Percentiles rank a stretch among this genome's conserved stretches.
phyloP scores from a whole-genome alignment of 169 alveolate species.

The Toxoplasma gondii region DNA sequence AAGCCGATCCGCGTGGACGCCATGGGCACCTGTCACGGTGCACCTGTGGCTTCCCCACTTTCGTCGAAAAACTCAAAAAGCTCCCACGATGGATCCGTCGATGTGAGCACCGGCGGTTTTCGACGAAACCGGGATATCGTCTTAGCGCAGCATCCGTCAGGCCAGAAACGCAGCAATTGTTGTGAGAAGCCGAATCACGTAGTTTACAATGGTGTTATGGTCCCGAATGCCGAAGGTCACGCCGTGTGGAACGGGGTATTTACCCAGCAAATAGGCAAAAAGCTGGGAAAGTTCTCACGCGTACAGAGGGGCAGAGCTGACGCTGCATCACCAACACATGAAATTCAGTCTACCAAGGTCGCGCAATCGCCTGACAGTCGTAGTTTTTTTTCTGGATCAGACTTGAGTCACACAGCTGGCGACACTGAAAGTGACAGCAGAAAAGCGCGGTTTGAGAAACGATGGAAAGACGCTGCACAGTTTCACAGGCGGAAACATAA shows the following conservation, averaged over 20 bases:
- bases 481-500: neutral
- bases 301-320: no score
- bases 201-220: neutral
- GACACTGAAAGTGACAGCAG: no score
- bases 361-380: no score
- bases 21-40: neutral
- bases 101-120: neutral
- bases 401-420: no score
- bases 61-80: neutral
- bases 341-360: no score
- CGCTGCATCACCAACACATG: no score
- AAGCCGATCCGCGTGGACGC: conserved; percentile 29
- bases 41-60: neutral
- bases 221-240: neutral
- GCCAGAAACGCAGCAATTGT: neutral
- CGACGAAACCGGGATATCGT: neutral
- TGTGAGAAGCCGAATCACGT: neutral
- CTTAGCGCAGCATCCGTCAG: neutral
- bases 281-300: neutral
- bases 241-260: conserved; percentile 1
- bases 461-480: neutral
- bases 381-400: no score
- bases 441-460: conserved; percentile 1
- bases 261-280: neutral
- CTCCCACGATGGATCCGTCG: neutral